phyloP scores from a whole-genome alignment of 768 basidiomycete genomes.

The Omphalotus guepiniiformis region DNA sequence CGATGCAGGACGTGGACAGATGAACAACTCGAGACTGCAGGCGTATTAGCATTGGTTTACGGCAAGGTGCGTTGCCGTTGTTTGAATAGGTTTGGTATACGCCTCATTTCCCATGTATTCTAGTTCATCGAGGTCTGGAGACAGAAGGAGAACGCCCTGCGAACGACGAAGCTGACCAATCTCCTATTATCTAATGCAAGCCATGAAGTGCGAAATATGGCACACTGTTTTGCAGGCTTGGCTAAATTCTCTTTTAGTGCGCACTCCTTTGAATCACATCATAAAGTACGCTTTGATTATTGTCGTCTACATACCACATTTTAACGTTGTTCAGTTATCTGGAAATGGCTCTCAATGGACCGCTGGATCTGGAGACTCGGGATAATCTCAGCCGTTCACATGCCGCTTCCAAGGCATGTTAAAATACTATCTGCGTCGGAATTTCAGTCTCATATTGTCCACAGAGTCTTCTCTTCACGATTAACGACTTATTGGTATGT shows the following conservation, averaged over 20 bases:
- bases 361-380: conserved; percentile 66
- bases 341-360: conserved; percentile 76
- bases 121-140: conserved; percentile 86
- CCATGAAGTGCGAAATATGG: conserved; percentile 48
- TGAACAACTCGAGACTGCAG: conserved; percentile 79
- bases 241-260: conserved; percentile 35
- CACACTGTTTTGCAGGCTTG: conserved; percentile 3
- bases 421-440: background rate
- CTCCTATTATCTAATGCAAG: conserved; percentile 76
- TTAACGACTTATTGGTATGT: conserved; percentile 70
- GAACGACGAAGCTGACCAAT: conserved; percentile 69
- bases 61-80: conserved; percentile 45
- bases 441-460: background rate
- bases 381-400: conserved; percentile 71
- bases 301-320: background rate
- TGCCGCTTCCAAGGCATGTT: conserved; percentile 62
- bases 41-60: conserved; percentile 74
- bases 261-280: conserved; percentile 77
- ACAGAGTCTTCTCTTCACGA: conserved; percentile 72
- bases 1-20: conserved; percentile 72
- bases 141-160: conserved; percentile 71
- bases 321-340: conserved; percentile 51
- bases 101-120: background rate
- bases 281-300: conserved; percentile 54
- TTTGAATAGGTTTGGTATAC: background rate